A percentile compares a stretch with the other conserved stretches of the same genome.
These are phyloP conservation scores for Bremia lactucae DNA, from an alignment of 352 stramenopile species.

Conservation along the genomic window DNA sequence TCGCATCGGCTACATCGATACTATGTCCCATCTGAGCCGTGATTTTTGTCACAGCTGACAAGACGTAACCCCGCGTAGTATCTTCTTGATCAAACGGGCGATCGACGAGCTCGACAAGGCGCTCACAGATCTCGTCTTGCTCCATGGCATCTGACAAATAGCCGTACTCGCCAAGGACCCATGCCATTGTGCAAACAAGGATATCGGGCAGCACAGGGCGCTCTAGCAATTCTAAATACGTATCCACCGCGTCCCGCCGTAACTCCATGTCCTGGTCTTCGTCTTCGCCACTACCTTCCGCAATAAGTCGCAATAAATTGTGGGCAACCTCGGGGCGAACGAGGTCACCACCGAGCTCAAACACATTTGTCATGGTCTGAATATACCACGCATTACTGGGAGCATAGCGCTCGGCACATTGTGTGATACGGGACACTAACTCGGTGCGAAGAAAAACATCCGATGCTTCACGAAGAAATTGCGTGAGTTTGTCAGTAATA, in stretches of 20 bases:
- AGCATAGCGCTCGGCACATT: conserved; percentile 94
- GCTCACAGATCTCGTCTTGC: conserved; percentile 91
- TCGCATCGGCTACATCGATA: conserved; percentile 79
- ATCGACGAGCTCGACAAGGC: conserved; percentile 90
- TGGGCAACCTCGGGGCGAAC: conserved; percentile 95
- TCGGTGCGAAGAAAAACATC: conserved; percentile 97
- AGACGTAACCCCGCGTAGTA: conserved; percentile 91
- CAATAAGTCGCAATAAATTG: conserved; percentile 97
- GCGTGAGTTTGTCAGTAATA: conserved; percentile 97
- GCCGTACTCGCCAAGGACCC: conserved; percentile 98
- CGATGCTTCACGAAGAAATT: conserved; percentile 91
- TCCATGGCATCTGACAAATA: conserved; percentile 91
- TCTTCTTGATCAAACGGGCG: conserved; percentile 79
- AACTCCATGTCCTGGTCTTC: conserved; percentile 94
- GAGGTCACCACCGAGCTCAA: conserved; percentile 93
- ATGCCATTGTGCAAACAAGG: conserved; percentile 96
- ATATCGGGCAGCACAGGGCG: conserved; percentile 92
- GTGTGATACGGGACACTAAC: conserved; percentile 95
- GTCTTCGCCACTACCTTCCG: conserved; percentile 94
- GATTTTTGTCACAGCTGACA: conserved; percentile 97
- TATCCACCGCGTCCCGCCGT: conserved; percentile 93
- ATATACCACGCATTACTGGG: conserved; percentile 99
- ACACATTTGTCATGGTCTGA: conserved; percentile 95
- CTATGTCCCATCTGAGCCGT: conserved; percentile 91
- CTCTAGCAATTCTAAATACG: conserved; percentile 93